Conservation (phyloP, 805 yeast genomes). For the Teunomyces stri region DNA sequence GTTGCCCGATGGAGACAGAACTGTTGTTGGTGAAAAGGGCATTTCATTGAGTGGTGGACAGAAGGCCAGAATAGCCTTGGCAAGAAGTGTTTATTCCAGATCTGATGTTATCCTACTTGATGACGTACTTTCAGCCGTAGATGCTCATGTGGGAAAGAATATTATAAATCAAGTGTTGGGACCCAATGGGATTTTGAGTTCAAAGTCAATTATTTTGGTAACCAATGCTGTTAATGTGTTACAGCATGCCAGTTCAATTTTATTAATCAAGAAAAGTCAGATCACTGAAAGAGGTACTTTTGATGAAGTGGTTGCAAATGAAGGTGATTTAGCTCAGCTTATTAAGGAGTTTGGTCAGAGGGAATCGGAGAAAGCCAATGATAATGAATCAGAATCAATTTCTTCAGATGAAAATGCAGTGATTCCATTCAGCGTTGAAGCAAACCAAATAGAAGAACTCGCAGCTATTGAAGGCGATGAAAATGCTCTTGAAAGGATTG, state of each 20-base stretch:
- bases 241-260: slow-evolving; percentile 57
- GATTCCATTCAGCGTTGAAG: slow-evolving; percentile 6
- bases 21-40: slow-evolving; percentile 60
- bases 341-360: slow-evolving; percentile 30
- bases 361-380: slow-evolving; percentile 12
- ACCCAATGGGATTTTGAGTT: slow-evolving; percentile 48
- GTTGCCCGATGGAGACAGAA: slow-evolving; percentile 52
- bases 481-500: slow-evolving; percentile 14
- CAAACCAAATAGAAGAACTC: slow-evolving; percentile 8
- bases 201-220: slow-evolving; percentile 54
- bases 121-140: slow-evolving; percentile 70
- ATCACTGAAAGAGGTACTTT: slow-evolving; percentile 60
- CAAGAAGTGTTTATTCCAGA: slow-evolving; percentile 66
- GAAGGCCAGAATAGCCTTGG: slow-evolving; percentile 61
- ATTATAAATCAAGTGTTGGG: slow-evolving; percentile 47
- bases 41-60: slow-evolving; percentile 63
- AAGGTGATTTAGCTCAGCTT: slow-evolving; percentile 33
- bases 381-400: slow-evolving; percentile 9
- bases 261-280: slow-evolving; percentile 51
- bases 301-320: slow-evolving; percentile 41
- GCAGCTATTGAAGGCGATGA: slow-evolving; percentile 19
- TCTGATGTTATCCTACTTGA: slow-evolving; percentile 60
- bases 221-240: slow-evolving; percentile 59
- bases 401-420: slow-evolving; percentile 4
- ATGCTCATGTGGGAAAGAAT: slow-evolving; percentile 63